Conservation (phyloP, 2,329 filamentous ascomycete genomes). For the Arachnomyces sp. region DNA sequence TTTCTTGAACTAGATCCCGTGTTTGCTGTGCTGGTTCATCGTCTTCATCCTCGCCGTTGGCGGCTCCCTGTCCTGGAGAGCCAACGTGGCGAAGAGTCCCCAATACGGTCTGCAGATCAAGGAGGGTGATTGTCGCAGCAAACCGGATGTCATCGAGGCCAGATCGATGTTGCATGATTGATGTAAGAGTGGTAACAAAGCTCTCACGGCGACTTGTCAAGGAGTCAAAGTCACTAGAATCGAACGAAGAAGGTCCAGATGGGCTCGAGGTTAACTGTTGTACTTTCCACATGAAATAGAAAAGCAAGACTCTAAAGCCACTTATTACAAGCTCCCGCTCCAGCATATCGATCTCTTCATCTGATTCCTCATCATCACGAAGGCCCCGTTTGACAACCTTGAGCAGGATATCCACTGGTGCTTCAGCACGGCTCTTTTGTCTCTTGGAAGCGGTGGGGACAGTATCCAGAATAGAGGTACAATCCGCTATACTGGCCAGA, state of each 20-base stretch:
- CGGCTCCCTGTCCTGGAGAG: slow-evolving; percentile 27
- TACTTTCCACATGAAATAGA: slow-evolving; percentile 96
- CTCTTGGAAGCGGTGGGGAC: slow-evolving; percentile 28
- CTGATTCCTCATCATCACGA: slow-evolving; percentile 51
- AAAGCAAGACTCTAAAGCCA: slow-evolving; percentile 67
- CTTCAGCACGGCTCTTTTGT: slow-evolving; percentile 31
- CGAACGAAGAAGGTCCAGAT: slow-evolving; percentile 48
- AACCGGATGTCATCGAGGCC: slow-evolving; percentile 69
- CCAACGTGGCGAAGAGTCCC: slow-evolving; percentile 57
- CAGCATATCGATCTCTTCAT: slow-evolving; percentile 63
- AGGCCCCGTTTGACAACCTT: slow-evolving; percentile 67
- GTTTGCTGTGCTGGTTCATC: slow-evolving; percentile 49
- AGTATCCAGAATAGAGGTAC: slow-evolving; percentile 65
- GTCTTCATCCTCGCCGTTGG: slow-evolving; percentile 39
- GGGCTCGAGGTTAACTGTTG: slow-evolving; percentile 52
- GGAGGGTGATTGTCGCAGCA: slow-evolving; percentile 64
- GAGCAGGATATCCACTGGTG: slow-evolving; percentile 59
- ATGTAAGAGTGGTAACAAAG: slow-evolving; percentile 43
- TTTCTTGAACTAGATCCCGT: slow-evolving; percentile 58
- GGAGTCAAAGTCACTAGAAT: slow-evolving; percentile 58
- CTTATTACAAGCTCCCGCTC: slow-evolving; percentile 73
- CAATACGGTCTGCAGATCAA: slow-evolving; percentile 78
- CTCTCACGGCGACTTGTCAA: slow-evolving; percentile 55
- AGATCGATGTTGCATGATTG: slow-evolving; percentile 43
- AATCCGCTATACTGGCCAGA: slow-evolving; percentile 71